Conservation (phyloP, 306 rosid species). For the Pterocarpus macrocarpus region DNA sequence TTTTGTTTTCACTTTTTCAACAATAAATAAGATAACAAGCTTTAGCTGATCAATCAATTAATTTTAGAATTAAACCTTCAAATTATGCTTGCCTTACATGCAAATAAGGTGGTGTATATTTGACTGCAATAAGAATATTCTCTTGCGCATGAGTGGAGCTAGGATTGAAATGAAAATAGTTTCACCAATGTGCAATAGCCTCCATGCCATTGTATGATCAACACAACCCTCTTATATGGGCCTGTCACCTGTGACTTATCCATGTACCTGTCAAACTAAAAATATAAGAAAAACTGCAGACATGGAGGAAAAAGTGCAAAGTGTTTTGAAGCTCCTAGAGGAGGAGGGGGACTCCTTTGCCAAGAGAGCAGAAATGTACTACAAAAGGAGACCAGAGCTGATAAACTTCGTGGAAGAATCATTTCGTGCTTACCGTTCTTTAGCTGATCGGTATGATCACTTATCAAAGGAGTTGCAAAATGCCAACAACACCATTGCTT, state of each 20-base stretch:
- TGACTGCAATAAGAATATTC: slow-evolving; percentile 17
- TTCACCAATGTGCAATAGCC: not conserved
- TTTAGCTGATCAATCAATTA: not conserved
- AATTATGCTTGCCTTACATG: not conserved
- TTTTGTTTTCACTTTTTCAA: slow-evolving; percentile 20
- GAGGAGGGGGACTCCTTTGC: slow-evolving; percentile 95
- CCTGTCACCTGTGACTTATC: slow-evolving; percentile 7
- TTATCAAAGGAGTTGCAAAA: slow-evolving; percentile 88
- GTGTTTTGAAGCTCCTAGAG: slow-evolving; percentile 61
- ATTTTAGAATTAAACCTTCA: slow-evolving; percentile 6
- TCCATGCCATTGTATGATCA: slow-evolving; percentile 30
- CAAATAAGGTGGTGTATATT: not conserved
- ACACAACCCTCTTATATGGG: not conserved
- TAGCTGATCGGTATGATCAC: slow-evolving; percentile 93
- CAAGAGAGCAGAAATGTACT: slow-evolving; percentile 93
- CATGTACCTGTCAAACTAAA: slow-evolving; percentile 28
- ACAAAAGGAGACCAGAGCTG: slow-evolving; percentile 84
- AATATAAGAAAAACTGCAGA: slow-evolving; percentile 59
- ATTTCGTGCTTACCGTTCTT: slow-evolving; percentile 75
- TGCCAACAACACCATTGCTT: slow-evolving; percentile 89
- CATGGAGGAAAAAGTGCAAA: slow-evolving; percentile 86
- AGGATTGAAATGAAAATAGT: not conserved
- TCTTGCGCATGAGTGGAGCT: not conserved
- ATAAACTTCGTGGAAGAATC: slow-evolving; percentile 83
- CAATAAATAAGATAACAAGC: not conserved